phyloP scores from a whole-genome alignment of 164 flowering plant species.

The Cinnamomum micranthum region DNA sequence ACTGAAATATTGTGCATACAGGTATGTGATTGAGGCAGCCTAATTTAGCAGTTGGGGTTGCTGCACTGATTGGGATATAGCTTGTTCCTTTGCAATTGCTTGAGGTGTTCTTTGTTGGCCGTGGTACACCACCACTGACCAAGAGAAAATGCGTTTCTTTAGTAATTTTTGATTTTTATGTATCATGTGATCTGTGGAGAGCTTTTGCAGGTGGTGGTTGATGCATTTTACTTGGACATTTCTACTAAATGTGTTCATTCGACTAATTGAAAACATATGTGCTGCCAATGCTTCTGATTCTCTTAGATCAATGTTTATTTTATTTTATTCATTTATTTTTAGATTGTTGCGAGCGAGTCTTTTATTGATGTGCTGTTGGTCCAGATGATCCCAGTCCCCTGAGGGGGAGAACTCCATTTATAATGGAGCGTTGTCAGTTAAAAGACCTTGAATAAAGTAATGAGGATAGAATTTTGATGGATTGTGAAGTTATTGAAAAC shows the following conservation, averaged over 20 bases:
- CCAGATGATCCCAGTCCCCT: no score
- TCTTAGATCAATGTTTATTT: not conserved
- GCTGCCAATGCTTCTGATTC: not conserved
- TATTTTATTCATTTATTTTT: no score
- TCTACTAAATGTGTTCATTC: constrained; percentile 3
- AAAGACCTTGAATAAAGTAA: no score
- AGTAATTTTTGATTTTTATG: not conserved
- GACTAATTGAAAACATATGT: not conserved
- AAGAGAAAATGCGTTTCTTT: not conserved
- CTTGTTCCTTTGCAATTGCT: constrained; percentile 6
- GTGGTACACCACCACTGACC: not conserved
- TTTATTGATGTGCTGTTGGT: no score
- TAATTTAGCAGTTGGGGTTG: constrained; percentile 1
- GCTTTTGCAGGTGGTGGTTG: not conserved
- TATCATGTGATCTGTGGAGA: not conserved
- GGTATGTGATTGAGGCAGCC: not conserved
- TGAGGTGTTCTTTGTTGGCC: not conserved
- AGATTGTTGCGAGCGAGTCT: no score
- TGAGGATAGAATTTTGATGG: no score
- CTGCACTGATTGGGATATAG: not conserved
- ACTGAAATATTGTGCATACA: not conserved
- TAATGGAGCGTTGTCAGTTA: no score
- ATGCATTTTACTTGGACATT: not conserved
- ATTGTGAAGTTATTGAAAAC: no score
- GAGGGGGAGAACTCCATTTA: no score